phyloP scores from a whole-genome alignment of 1,284 basidiomycete genomes.

The Vanrija sp. region DNA sequence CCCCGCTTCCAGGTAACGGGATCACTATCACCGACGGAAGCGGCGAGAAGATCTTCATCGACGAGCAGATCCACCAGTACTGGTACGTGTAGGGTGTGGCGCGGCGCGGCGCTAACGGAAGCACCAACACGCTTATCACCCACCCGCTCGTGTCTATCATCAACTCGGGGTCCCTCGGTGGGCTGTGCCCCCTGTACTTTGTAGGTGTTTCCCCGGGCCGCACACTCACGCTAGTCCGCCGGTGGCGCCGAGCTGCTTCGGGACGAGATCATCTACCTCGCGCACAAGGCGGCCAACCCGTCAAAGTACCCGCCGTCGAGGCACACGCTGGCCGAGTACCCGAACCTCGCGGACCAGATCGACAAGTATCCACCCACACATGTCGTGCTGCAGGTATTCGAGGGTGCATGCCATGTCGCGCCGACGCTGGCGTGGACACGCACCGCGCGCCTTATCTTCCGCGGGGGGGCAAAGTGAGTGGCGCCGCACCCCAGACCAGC shows the following conservation, averaged over 20 bases:
- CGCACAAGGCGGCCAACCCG: conserved; percentile 53
- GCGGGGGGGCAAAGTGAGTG: conserved; percentile 46
- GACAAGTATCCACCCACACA: conserved; percentile 51
- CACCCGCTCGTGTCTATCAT: conserved; percentile 54
- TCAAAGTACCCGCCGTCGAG: conserved; percentile 45
- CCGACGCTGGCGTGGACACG: conserved; percentile 48
- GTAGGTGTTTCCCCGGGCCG: conserved; percentile 23
- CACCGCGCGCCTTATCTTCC: conserved; percentile 46
- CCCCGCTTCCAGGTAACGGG: conserved; percentile 39
- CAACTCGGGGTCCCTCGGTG: conserved; percentile 53
- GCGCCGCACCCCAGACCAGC: not conserved
- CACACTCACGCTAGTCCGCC: conserved; percentile 32
- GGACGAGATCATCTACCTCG: conserved; percentile 50
- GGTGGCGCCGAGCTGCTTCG: conserved; percentile 52
- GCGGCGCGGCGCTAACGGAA: conserved; percentile 4
- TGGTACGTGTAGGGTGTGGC: conserved; percentile 28
- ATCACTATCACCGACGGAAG: conserved; percentile 35
- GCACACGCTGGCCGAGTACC: conserved; percentile 45
- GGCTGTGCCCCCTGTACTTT: conserved; percentile 53
- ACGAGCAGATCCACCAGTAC: conserved; percentile 54
- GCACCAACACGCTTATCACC: conserved; percentile 52
- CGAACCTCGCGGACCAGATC: conserved; percentile 42
- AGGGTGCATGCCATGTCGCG: conserved; percentile 48
- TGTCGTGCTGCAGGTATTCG: conserved; percentile 52
- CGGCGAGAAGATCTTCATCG: conserved; percentile 27